phyloP scores from a whole-genome alignment of 306 rosid species.

The Corylus avellana region DNA sequence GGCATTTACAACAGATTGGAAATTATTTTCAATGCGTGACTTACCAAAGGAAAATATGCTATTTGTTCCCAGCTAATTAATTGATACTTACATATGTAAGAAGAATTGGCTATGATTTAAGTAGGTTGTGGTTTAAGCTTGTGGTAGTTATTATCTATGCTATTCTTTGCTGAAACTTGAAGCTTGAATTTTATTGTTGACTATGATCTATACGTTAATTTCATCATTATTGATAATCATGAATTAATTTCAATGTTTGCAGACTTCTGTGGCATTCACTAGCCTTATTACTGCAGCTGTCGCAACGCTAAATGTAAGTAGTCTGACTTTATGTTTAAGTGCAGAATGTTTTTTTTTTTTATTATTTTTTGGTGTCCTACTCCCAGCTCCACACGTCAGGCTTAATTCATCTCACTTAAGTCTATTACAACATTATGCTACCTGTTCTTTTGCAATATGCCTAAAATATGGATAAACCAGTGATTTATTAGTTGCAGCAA shows the following conservation, averaged over 20 bases:
- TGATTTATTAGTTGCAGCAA: not conserved
- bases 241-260: too few relatives aligned
- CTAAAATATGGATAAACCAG: not conserved
- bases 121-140: too few relatives aligned
- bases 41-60: not conserved
- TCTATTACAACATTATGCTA: not conserved
- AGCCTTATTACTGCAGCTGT: too few relatives aligned
- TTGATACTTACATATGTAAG: not conserved
- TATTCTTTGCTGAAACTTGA: too few relatives aligned
- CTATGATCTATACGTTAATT: too few relatives aligned
- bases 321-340: conserved; percentile 15
- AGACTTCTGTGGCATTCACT: too few relatives aligned
- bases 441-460: not conserved
- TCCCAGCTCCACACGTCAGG: conserved; percentile 1
- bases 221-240: too few relatives aligned
- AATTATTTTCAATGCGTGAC: not conserved
- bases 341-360: conserved; percentile 4
- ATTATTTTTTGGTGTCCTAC: not conserved
- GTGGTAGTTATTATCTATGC: too few relatives aligned
- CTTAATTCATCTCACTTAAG: not conserved
- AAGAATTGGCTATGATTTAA: not conserved
- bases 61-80: not conserved
- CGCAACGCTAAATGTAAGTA: conserved; percentile 19
- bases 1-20: not conserved
- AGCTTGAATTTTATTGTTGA: too few relatives aligned